These are phyloP conservation scores for Pythium folliculosum DNA, from an alignment of 352 stramenopile species.

Conservation along the genomic window DNA sequence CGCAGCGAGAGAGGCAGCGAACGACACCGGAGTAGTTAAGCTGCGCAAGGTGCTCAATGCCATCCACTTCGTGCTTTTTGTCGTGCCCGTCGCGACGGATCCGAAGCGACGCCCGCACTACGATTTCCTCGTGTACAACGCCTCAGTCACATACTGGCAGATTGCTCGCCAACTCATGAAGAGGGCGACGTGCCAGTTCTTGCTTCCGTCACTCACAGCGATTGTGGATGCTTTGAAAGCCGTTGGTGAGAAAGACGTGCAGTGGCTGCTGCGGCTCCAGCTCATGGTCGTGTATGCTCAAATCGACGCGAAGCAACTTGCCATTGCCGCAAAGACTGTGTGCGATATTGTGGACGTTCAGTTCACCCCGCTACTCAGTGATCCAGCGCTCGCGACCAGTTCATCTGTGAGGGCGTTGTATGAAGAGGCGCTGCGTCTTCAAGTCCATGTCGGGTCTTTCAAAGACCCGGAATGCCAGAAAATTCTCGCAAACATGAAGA, in stretches of 20 bases:
- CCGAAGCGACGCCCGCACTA: constrained; percentile 65
- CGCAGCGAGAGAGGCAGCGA: constrained; percentile 42
- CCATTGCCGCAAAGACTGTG: constrained; percentile 54
- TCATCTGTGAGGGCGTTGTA: constrained; percentile 43
- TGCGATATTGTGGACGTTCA: constrained; percentile 73
- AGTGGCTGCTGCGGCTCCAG: constrained; percentile 67
- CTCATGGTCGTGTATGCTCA: constrained; percentile 69
- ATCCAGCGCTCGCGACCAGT: constrained; percentile 28
- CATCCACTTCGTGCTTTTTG: constrained; percentile 71
- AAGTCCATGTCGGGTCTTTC: constrained; percentile 72
- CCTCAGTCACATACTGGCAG: constrained; percentile 85
- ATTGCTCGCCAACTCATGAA: constrained; percentile 86
- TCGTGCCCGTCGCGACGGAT: constrained; percentile 72
- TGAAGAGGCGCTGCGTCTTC: constrained; percentile 65
- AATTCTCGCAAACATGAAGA: constrained; percentile 62
- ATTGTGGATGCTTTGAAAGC: constrained; percentile 74
- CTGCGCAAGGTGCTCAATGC: constrained; percentile 68
- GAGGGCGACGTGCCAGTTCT: constrained; percentile 66
- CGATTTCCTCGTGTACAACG: constrained; percentile 93
- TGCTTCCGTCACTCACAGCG: constrained; percentile 58
- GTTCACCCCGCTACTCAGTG: constrained; percentile 42
- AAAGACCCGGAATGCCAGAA: constrained; percentile 82
- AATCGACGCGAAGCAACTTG: constrained; percentile 65
- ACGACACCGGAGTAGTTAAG: constrained; percentile 41
- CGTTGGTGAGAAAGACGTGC: constrained; percentile 66